Evolutionary conservation across 805 yeast genomes (phyloP).

Genomic region (Yarrowia sp.): DNA sequence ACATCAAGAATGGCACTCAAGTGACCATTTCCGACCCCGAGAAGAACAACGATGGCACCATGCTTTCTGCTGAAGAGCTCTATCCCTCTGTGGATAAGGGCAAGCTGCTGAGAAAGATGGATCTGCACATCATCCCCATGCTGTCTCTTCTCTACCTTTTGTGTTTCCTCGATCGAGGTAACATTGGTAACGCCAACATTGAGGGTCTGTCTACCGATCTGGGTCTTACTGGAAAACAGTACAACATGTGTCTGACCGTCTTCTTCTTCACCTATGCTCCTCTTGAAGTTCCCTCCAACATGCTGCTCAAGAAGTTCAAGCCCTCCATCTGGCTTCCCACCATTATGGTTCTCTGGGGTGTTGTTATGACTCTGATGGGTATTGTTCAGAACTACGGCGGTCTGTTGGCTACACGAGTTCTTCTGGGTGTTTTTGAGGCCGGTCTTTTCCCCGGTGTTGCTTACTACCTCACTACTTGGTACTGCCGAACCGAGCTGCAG

Average conservation of each 20-base stretch:
- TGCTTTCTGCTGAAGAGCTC: constrained; percentile 26
- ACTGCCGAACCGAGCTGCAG: constrained; percentile 43
- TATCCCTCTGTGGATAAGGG: constrained; percentile 28
- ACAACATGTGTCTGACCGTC: constrained; percentile 45
- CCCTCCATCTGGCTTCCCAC: constrained; percentile 41
- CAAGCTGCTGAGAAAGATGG: constrained; percentile 42
- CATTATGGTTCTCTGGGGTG: constrained; percentile 41
- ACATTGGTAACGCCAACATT: constrained; percentile 53
- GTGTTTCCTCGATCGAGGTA: constrained; percentile 52
- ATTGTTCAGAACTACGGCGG: constrained; percentile 38
- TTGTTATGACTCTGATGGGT: constrained; percentile 41
- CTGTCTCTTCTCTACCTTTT: constrained; percentile 48
- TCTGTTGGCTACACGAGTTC: constrained; percentile 41
- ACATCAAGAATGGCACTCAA: constrained; percentile 17
- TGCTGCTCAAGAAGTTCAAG: constrained; percentile 37
- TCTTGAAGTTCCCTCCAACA: constrained; percentile 34
- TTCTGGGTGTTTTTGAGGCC: constrained; percentile 46
- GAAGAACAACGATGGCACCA: background rate
- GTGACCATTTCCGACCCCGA: constrained; percentile 13
- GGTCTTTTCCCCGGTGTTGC: constrained; percentile 47
- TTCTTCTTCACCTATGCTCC: constrained; percentile 39
- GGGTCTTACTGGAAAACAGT: constrained; percentile 36
- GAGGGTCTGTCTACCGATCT: constrained; percentile 50
- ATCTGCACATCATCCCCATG: constrained; percentile 47
- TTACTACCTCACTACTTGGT: constrained; percentile 37